Evolutionary conservation across 257 asterid species (phyloP).

Genomic region (Buddleja alternifolia): DNA sequence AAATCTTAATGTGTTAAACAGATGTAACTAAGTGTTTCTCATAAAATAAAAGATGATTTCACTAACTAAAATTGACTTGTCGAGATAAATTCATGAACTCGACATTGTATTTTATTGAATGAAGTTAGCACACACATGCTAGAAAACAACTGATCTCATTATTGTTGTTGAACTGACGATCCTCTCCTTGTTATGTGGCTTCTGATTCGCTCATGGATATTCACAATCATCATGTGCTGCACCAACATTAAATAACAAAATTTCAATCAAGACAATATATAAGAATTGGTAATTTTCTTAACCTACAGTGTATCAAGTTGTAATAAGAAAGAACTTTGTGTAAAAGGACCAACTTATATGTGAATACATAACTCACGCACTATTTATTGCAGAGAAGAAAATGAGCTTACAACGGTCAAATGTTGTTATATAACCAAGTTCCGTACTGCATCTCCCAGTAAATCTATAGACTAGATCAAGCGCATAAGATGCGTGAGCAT

Average conservation of each 20-base stretch:
- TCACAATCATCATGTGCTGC: neutral
- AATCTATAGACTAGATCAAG: conserved; percentile 1
- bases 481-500: conserved; percentile 6
- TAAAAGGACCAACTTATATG: neutral
- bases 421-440: neutral
- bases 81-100: too few relatives aligned
- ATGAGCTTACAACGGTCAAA: conserved; percentile 5
- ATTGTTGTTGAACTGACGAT: too few relatives aligned
- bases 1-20: too few relatives aligned
- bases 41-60: too few relatives aligned
- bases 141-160: neutral
- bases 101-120: too few relatives aligned
- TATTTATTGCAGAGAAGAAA: neutral
- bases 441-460: neutral
- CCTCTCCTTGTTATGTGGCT: neutral
- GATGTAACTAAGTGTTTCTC: too few relatives aligned
- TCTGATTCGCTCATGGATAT: conserved; percentile 1
- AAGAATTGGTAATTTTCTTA: too few relatives aligned
- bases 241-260: neutral
- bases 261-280: too few relatives aligned
- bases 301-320: neutral
- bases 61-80: too few relatives aligned
- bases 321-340: neutral
- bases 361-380: neutral
- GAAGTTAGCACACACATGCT: too few relatives aligned